Percentiles rank a stretch among this genome's conserved stretches.
Evolutionary conservation across 2,329 filamentous ascomycete species (phyloP).

Genomic region (Ophiostoma novo-ulmi): DNA sequence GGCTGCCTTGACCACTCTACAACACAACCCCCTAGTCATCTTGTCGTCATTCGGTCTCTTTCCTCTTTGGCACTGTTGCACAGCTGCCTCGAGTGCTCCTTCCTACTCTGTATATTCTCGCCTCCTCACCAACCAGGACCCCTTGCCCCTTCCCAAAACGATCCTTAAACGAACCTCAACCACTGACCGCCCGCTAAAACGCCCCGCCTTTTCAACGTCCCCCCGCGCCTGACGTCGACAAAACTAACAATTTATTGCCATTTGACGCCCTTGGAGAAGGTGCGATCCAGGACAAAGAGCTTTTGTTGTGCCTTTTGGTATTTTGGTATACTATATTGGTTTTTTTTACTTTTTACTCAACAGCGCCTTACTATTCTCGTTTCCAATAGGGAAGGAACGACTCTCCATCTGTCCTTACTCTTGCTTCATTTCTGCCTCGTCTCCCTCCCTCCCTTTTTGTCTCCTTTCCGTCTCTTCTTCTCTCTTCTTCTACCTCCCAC

Average conservation of each 20-base stretch:
- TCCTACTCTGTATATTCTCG: not conserved
- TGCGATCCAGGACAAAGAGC: constrained; percentile 4
- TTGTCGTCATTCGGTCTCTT: constrained; percentile 1
- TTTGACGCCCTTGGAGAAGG: not conserved
- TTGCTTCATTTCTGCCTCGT: not conserved
- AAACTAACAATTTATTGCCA: constrained; percentile 17
- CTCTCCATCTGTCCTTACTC: not conserved
- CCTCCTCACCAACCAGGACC: not conserved
- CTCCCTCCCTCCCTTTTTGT: not conserved
- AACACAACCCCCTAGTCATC: not conserved
- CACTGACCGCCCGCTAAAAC: constrained; percentile 18
- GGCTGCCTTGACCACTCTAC: constrained; percentile 12
- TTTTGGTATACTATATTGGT: not conserved
- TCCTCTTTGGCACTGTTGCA: not conserved
- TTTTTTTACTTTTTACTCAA: not conserved
- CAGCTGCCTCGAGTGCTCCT: not conserved
- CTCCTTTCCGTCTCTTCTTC: not conserved
- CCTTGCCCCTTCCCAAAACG: constrained; percentile 13
- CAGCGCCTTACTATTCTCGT: not conserved
- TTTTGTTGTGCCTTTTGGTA: not conserved
- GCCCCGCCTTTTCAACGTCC: constrained; percentile 16
- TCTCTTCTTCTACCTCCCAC: not conserved
- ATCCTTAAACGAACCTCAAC: constrained; percentile 7
- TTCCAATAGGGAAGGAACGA: not conserved
- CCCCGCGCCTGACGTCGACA: constrained; percentile 15